Conservation (phyloP, 2,329 filamentous ascomycete genomes). For the Rutstroemia sp. region DNA sequence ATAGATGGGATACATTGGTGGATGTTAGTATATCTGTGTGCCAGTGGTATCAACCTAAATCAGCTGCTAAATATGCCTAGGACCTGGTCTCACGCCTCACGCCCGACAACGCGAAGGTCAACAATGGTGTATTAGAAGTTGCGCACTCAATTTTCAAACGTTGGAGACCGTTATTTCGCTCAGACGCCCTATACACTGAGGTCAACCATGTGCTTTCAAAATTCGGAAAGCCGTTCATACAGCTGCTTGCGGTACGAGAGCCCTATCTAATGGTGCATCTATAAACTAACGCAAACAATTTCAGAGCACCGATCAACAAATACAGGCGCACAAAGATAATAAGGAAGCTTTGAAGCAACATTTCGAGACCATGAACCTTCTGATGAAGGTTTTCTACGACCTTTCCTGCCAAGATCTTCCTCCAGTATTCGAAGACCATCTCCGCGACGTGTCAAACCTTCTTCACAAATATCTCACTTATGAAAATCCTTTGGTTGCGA, state of each 20-base stretch:
- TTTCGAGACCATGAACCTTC: constrained; percentile 78
- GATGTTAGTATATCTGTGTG: constrained; percentile 46
- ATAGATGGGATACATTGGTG: constrained; percentile 92
- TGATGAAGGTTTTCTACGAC: constrained; percentile 91
- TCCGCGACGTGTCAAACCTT: constrained; percentile 66
- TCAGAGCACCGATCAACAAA: constrained; percentile 60
- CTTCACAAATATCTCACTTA: constrained; percentile 92
- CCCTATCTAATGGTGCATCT: background rate
- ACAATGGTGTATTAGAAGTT: constrained; percentile 91
- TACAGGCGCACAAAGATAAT: constrained; percentile 70
- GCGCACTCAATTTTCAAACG: constrained; percentile 96
- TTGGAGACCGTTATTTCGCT: constrained; percentile 90
- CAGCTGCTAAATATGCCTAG: constrained; percentile 32
- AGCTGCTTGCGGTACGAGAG: constrained; percentile 60
- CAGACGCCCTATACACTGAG: constrained; percentile 86
- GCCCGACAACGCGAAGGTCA: constrained; percentile 71
- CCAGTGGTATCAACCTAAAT: background rate
- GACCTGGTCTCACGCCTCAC: constrained; percentile 87
- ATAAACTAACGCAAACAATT: constrained; percentile 10
- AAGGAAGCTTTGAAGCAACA: constrained; percentile 67
- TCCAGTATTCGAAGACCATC: constrained; percentile 86
- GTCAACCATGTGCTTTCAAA: constrained; percentile 90
- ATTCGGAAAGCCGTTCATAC: constrained; percentile 78
- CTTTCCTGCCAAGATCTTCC: constrained; percentile 96
- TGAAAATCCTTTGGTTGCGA: constrained; percentile 73